Evolutionary conservation across 2,329 filamentous ascomycete genomes (phyloP), one percentile per base, ranked within the genome.

Genomic region (Fusarium sp.): DNA sequence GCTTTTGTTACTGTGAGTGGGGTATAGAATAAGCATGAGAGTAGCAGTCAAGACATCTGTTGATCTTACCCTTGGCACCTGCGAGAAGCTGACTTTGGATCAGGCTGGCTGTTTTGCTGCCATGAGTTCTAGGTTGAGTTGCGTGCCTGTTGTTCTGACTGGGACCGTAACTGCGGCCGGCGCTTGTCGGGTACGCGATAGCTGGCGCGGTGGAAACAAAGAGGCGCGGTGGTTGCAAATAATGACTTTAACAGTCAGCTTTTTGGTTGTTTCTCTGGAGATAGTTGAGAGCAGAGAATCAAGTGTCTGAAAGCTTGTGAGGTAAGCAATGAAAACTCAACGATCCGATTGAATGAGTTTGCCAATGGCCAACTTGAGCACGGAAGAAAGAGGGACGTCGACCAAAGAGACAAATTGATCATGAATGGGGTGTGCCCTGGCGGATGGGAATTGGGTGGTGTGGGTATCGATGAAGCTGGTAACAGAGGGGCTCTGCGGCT

Each of bases 101-200:
- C 57, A 54, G 52, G 38, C 58, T 43, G 40, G 46, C 45, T 57
- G 51, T 48, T 39, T 54, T 50, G 48, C 51, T 61, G 42, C 48
- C 48, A 46, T 55, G 28, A 56, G 40, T 18, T 63, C 61, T 36
- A 40, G 33, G 39, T 40, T 50, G 39, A 55, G 48, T 31, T 52
- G 50, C 18, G 51, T 54, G 46, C 26, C 49, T 65, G 53, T 61
- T 72, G 48, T 61, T 50, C 58, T 65, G 54, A 58, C 52, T 54
- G 68, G 51, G 68, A 68, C 66, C 70, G 57, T 54, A 69, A 58
- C 63, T 73, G 72, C 71, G 66, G 65, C 68, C 68, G 67, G 72
- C 72, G 72, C 72, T 73, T 74, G 70, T 74, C 72, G 61, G 68
- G 72, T 53, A 72, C 67, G 57, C 61, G 65, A 68, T 58, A 64